Evolutionary conservation across 495 filamentous ascomycete genomes (phyloP).

Genomic region (Astrothelium subdiscretum): DNA sequence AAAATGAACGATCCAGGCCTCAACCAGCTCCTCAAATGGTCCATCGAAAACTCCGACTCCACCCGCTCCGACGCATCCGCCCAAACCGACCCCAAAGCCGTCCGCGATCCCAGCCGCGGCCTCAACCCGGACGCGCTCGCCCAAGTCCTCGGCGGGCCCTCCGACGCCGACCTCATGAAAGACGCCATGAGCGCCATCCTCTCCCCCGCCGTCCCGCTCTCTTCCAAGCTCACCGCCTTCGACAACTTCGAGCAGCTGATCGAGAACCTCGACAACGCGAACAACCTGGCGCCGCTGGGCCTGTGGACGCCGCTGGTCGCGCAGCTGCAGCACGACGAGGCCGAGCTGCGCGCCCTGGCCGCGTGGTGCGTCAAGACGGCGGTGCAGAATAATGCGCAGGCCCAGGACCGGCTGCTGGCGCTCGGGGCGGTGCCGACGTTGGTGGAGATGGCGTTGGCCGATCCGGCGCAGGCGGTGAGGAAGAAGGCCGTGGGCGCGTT

Average conservation of each 20-base stretch:
- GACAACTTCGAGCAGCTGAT: slow-evolving; percentile 94
- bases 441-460: slow-evolving; percentile 49
- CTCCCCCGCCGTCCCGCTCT: slow-evolving; percentile 50
- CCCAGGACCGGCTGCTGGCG: slow-evolving; percentile 65
- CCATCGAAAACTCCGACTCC: slow-evolving; percentile 69
- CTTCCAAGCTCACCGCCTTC: slow-evolving; percentile 76
- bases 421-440: slow-evolving; percentile 60
- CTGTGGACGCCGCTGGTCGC: slow-evolving; percentile 71
- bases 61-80: slow-evolving; percentile 25
- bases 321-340: slow-evolving; percentile 53
- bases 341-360: slow-evolving; percentile 64
- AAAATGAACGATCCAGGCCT: slow-evolving; percentile 44
- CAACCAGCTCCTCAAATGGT: slow-evolving; percentile 85
- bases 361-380: slow-evolving; percentile 91
- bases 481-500: slow-evolving; percentile 83
- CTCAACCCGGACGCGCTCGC: slow-evolving; percentile 57
- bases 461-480: slow-evolving; percentile 52
- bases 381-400: slow-evolving; percentile 85
- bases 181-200: slow-evolving; percentile 63
- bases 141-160: slow-evolving; percentile 65
- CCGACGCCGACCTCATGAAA: slow-evolving; percentile 83
- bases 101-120: slow-evolving; percentile 34
- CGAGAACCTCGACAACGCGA: slow-evolving; percentile 88
- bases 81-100: slow-evolving; percentile 20
- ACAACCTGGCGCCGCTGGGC: slow-evolving; percentile 65